phyloP scores from a whole-genome alignment of 306 rosid genomes.

The Sesbania bispinosa region DNA sequence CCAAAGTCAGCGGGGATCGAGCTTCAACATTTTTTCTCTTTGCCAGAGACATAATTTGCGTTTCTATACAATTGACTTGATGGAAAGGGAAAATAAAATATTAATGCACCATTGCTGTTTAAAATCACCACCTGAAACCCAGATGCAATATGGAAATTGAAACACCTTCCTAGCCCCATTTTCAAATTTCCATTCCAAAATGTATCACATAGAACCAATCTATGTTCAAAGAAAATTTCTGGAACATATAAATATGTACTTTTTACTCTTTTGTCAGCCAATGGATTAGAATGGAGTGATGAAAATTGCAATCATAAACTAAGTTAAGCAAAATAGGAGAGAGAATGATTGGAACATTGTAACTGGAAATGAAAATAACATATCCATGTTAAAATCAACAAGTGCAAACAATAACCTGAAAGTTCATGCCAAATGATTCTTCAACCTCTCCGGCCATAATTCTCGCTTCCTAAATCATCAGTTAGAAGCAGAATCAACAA shows the following conservation, averaged over 20 bases:
- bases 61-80: too few species aligned
- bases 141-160: too few species aligned
- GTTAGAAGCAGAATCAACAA: conserved; percentile 30
- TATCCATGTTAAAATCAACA: conserved; percentile 26
- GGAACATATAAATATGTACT: background rate
- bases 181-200: too few species aligned
- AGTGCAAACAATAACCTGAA: conserved; percentile 44
- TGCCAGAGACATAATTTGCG: too few species aligned
- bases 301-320: background rate
- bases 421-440: conserved; percentile 49
- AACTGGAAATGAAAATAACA: background rate
- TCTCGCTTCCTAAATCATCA: background rate
- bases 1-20: too few species aligned
- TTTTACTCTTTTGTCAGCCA: background rate
- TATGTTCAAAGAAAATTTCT: background rate
- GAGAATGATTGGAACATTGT: background rate
- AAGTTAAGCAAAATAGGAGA: background rate
- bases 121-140: too few species aligned
- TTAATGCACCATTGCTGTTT: too few species aligned
- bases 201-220: background rate
- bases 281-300: background rate
- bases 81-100: too few species aligned
- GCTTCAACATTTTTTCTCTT: too few species aligned
- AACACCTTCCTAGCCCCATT: too few species aligned
- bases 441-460: conserved; percentile 65